Evolutionary conservation across 176 grass and related monocot species (phyloP).

Genomic region (Poa pratensis): DNA sequence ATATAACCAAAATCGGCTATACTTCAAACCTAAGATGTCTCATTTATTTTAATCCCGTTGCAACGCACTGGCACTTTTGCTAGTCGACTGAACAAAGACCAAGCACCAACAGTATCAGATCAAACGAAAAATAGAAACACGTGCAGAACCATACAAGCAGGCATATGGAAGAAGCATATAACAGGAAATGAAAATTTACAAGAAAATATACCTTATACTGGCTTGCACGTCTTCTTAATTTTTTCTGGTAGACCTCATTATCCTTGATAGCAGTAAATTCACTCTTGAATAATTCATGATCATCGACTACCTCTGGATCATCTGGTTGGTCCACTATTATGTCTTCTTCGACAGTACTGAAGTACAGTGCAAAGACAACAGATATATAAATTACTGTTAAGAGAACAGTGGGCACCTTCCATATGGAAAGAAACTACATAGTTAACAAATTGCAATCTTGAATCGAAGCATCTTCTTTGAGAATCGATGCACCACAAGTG

Average conservation of each 20-base stretch:
- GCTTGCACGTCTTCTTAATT: slow-evolving; percentile 69
- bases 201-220: slow-evolving; percentile 79
- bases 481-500: not conserved
- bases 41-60: no score
- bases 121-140: not conserved
- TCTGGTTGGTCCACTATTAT: slow-evolving; percentile 88
- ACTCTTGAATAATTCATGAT: slow-evolving; percentile 84
- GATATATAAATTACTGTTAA: slow-evolving; percentile 29
- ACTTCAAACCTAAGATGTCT: no score
- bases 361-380: slow-evolving; percentile 38
- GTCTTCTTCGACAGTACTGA: slow-evolving; percentile 90
- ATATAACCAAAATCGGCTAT: no score
- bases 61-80: no score
- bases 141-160: not conserved
- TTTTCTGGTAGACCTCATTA: slow-evolving; percentile 89
- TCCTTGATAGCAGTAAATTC: slow-evolving; percentile 86
- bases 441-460: not conserved
- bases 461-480: slow-evolving; percentile 20
- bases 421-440: slow-evolving; percentile 17
- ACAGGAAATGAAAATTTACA: slow-evolving; percentile 35
- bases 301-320: slow-evolving; percentile 80
- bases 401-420: not conserved
- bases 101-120: slow-evolving; percentile 12
- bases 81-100: not conserved
- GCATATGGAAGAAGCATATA: slow-evolving; percentile 7